These are phyloP conservation scores for Juncus inflexus DNA, from an alignment of 176 grass and related monocot species.

Conservation along the genomic window DNA sequence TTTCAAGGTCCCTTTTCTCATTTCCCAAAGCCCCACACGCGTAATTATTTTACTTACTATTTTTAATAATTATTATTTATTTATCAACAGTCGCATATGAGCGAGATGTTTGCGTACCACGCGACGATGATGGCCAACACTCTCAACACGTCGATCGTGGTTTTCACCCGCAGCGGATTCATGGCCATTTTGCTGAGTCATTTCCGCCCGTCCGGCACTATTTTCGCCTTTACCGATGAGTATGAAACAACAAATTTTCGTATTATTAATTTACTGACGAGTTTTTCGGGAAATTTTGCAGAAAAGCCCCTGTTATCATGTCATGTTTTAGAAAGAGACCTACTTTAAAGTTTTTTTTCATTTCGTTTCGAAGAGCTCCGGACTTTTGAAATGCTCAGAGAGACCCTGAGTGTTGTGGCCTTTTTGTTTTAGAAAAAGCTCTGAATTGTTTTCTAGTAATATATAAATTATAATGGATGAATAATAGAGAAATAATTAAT, in stretches of 20 bases:
- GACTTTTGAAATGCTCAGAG: too few relatives aligned
- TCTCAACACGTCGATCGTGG: constrained; percentile 87
- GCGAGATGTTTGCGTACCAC: constrained; percentile 97
- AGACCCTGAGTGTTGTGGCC: too few relatives aligned
- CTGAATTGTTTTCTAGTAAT: too few relatives aligned
- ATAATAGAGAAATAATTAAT: too few relatives aligned
- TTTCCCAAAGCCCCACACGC: constrained; percentile 8
- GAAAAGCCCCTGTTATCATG: too few relatives aligned
- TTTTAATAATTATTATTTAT: background rate
- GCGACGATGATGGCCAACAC: constrained; percentile 99
- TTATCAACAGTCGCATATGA: constrained; percentile 73
- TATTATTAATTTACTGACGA: too few relatives aligned
- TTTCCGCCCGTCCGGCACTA: constrained; percentile 84
- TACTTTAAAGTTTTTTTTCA: too few relatives aligned
- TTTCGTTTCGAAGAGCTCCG: too few relatives aligned
- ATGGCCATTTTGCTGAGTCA: constrained; percentile 98
- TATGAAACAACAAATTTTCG: constrained; percentile 28
- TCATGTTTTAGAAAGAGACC: too few relatives aligned
- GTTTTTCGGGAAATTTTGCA: too few relatives aligned
- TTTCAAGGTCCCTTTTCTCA: constrained; percentile 57
- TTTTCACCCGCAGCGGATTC: constrained; percentile 92
- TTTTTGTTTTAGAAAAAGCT: too few relatives aligned
- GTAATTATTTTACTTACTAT: background rate
- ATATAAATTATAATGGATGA: too few relatives aligned
- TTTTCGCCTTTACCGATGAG: constrained; percentile 98